Conservation (phyloP, 768 basidiomycete genomes). For the Paxillus rubicundulus region DNA sequence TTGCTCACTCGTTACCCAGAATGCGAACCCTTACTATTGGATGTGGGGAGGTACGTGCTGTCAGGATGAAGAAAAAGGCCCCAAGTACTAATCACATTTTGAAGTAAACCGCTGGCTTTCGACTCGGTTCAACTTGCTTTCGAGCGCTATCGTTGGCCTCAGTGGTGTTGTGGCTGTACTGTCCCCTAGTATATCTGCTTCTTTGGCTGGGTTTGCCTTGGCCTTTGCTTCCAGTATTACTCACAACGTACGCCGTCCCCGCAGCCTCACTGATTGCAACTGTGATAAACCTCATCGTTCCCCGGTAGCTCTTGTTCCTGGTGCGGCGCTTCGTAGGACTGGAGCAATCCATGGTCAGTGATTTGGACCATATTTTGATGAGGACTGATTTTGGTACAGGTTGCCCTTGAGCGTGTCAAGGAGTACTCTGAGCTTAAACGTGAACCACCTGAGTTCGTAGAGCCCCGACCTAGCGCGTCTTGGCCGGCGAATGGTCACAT, state of each 20-base stretch:
- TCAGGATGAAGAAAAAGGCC: neutral
- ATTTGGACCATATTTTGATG: neutral
- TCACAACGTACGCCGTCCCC: conserved; percentile 45
- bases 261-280: neutral
- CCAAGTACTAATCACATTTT: conserved; percentile 8
- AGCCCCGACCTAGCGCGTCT: conserved; percentile 73
- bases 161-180: conserved; percentile 67
- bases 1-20: conserved; percentile 30
- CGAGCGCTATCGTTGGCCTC: conserved; percentile 66
- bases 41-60: conserved; percentile 72
- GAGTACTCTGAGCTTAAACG: conserved; percentile 80
- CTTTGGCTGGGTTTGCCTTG: conserved; percentile 82
- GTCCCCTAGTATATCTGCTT: conserved; percentile 70
- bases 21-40: conserved; percentile 81
- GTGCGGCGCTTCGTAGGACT: conserved; percentile 82
- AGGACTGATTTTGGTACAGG: conserved; percentile 38
- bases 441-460: conserved; percentile 82
- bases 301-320: conserved; percentile 54
- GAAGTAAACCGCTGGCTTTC: conserved; percentile 89
- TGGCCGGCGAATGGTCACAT: conserved; percentile 79
- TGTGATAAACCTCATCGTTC: conserved; percentile 17
- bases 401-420: conserved; percentile 85
- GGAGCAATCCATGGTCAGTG: conserved; percentile 84
- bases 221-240: conserved; percentile 80
- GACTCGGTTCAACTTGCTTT: conserved; percentile 82